Base-by-base conservation (phyloP, 192 early-diverging fungal species). In the Coemansia sp. region DNA sequence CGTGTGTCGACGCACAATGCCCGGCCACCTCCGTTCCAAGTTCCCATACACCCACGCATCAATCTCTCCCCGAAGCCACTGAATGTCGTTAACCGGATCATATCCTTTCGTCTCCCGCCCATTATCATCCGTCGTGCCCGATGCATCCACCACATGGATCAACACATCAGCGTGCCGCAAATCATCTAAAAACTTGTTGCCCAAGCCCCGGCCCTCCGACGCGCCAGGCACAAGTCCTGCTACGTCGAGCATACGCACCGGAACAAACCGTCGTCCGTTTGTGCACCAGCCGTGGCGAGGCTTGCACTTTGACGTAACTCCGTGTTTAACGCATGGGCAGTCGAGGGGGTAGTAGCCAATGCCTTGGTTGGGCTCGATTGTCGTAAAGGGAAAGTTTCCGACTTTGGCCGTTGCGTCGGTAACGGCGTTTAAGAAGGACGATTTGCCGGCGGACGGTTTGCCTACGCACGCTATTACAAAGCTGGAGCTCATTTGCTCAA, bases 191-290 rank as follows among this genome's bases (percentile, higher is more conserved):
- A 94, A 93, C 61, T 88, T 85, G 69, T 93, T 93, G 13, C 90
- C 91, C 51, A 93, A 80, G 0, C 89, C 90, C 18, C 78, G 69
- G 5, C 91, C 92, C 50, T 86, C 85, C 2, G 85, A 87, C 10
- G 92, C 92, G 3, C 92, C 92, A 1, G 92, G 92, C 3, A 94
- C 92, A 22, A 94, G 69, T 16, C 92, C 92, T 0, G 92, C 92
- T 4, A 94, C 91, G 57, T 94, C 92, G 59, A 93, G 55, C 41
- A 94, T 82, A 51, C 88, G 81, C 19, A 94, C 74, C 0, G 92
- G 92, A 27, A 93, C 83, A 53, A 59, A 74, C 14, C 92, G 81
- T 37, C 60, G 78, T 7, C 92, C 92, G 27, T 88, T 65, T 7
- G 68, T 61, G 73, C 92, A 94, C 57, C 81, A 67, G 2, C 92